These are phyloP conservation scores for Carex myosuroides DNA, from an alignment of 176 grass and related monocot genomes.

Conservation along the genomic window DNA sequence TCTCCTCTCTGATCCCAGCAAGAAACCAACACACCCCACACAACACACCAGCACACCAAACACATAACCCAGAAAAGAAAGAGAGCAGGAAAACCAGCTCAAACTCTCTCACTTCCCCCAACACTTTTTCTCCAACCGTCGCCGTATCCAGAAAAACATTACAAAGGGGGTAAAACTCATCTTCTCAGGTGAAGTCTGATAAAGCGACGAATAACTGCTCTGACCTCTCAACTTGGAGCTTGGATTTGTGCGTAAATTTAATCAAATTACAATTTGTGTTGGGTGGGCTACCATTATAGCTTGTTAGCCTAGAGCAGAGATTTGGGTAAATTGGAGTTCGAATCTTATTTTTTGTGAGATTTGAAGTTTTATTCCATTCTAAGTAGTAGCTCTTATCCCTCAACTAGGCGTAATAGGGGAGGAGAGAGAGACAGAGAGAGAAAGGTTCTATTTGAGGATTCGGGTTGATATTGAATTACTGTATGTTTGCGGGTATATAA, in stretches of 20 bases:
- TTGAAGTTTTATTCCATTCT: neutral
- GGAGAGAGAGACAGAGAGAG: neutral
- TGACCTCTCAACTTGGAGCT: conserved; percentile 5
- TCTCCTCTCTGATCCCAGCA: conserved; percentile 19
- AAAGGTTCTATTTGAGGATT: conserved; percentile 4
- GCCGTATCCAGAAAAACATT: neutral
- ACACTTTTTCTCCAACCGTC: conserved; percentile 14
- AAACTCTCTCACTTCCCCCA: neutral
- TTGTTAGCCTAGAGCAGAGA: neutral
- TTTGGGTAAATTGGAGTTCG: conserved; percentile 14
- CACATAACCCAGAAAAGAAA: neutral
- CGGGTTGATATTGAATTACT: conserved; percentile 7
- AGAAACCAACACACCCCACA: conserved; percentile 1
- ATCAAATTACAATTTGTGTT: neutral
- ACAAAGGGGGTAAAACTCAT: neutral
- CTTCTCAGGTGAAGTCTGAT: conserved; percentile 3
- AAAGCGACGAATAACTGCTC: neutral
- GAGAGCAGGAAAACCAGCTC: conserved; percentile 5
- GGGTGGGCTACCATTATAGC: neutral
- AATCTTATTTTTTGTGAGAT: neutral
- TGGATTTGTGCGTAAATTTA: neutral
- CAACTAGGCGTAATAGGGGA: neutral
- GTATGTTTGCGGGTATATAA: neutral
- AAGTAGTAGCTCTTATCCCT: neutral
- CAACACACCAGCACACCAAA: conserved; percentile 14